A percentile compares a stretch with the other conserved stretches of the same genome.
Conservation (phyloP, 352 stramenopile genomes). For the Thalassiosira delicatula region DNA sequence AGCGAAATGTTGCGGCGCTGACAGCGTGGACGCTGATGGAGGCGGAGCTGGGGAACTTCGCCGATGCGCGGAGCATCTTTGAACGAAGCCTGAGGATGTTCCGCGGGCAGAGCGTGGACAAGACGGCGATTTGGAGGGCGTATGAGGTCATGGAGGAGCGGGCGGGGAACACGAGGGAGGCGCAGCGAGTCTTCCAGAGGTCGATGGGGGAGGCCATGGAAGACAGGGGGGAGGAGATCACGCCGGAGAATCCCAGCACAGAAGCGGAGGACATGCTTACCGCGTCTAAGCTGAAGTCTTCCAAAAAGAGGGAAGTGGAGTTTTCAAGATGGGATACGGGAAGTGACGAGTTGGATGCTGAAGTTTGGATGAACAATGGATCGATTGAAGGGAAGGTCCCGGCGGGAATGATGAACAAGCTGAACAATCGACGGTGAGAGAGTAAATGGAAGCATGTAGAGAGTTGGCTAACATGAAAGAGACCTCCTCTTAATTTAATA, state of each 20-base stretch:
- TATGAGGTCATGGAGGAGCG: constrained; percentile 84
- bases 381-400: constrained; percentile 79
- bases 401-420: constrained; percentile 67
- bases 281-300: constrained; percentile 2
- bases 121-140: constrained; percentile 73
- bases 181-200: constrained; percentile 76
- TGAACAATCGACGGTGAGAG: constrained; percentile 49
- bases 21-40: constrained; percentile 84
- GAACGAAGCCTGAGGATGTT: constrained; percentile 78
- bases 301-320: constrained; percentile 72
- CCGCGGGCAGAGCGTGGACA: constrained; percentile 69
- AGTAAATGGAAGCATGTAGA: background rate
- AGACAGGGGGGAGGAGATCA: constrained; percentile 50
- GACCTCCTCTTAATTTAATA: too few species aligned
- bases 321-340: constrained; percentile 67
- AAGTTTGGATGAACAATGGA: constrained; percentile 83
- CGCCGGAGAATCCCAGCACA: background rate
- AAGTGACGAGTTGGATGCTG: constrained; percentile 55
- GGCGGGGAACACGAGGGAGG: constrained; percentile 66
- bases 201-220: constrained; percentile 75
- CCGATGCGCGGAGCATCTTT: constrained; percentile 74
- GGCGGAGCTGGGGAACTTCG: constrained; percentile 70
- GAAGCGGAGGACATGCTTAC: constrained; percentile 23
- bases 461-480: background rate
- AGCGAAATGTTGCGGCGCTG: constrained; percentile 77